Evolutionary conservation across 345 rosid genomes (phyloP).

Genomic region (Rhodamnia argentea): DNA sequence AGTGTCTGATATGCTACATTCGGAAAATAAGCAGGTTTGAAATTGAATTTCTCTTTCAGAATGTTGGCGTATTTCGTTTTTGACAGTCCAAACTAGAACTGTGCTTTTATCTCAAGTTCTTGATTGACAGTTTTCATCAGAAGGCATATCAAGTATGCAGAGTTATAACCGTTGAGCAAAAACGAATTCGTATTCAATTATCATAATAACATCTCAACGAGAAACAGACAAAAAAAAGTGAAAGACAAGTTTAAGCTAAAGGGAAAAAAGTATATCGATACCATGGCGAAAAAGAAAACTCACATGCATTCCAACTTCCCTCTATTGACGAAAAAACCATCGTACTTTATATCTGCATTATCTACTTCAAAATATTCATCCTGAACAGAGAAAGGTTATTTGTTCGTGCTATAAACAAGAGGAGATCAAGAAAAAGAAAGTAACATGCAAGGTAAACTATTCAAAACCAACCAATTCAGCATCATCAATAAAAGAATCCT

Average conservation of each 20-base stretch:
- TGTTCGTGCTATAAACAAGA: background rate
- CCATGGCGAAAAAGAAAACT: conserved; percentile 10
- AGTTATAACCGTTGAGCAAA: background rate
- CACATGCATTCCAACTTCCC: conserved; percentile 84
- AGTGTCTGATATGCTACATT: background rate
- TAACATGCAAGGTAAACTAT: background rate
- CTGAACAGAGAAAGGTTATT: conserved; percentile 24
- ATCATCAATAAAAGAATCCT: conserved; percentile 94
- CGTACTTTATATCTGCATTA: conserved; percentile 76
- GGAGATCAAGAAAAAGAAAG: background rate
- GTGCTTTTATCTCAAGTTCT: background rate
- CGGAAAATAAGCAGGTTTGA: background rate
- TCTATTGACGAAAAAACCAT: conserved; percentile 87
- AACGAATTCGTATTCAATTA: background rate
- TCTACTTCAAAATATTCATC: conserved; percentile 98
- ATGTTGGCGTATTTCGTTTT: background rate
- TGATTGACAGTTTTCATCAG: background rate
- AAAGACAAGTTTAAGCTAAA: background rate
- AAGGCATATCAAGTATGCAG: background rate
- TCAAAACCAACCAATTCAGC: conserved; percentile 67
- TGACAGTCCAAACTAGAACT: background rate
- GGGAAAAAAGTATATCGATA: background rate
- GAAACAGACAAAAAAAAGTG: background rate
- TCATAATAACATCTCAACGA: background rate
- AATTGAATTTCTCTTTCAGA: background rate